Base-by-base conservation (phyloP, 1,139 yeast genomes). In the Kurtzmaniella quercitrusa region DNA sequence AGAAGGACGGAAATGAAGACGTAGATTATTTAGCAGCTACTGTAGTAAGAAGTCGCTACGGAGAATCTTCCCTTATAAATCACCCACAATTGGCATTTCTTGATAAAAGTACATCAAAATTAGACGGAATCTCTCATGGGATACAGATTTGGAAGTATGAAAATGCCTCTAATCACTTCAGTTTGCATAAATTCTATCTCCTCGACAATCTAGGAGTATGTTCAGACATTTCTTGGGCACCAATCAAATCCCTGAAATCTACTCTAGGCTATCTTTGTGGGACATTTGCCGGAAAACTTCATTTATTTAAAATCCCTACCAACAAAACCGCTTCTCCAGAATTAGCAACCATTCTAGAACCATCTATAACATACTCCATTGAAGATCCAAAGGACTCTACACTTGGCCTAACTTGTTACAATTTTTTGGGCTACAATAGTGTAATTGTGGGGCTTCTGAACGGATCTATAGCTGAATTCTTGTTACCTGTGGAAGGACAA, bases 401-500 rank as follows among this genome's bases (percentile, higher is more conserved):
- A 3, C 42, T 55, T n/a, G 54, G 61, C 44, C 75, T 82, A 7
- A 70, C 81, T 1, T 63, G 81, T 15, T 77, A 73, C 50, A 85
- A 81, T 52, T 82, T 82, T 68, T 50, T 81, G 10, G 75, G 79
- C 4, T 55, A 69, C 3, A 66, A 71, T 2, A 66, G 63, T 8
- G 54, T 89, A 1, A 56, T 84, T 1, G 79, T 81, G 27, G 96
- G 95, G 0, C 73, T 82, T 7, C 63, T 72, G 1, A 77, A 79
- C 45, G 97, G 97, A 0, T 69, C 68, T 33, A 62, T 89, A 7
- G 83, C 82, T 0, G 94, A 86, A 55, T 83, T 77, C 53, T 68
- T 75, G 25, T 56, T 85, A 1, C 68, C 68, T 2, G 49, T 38
- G 55, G 58, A 18, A 47, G 53, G 36, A 27, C 44, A 19, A 11